Conservation (phyloP, 2,329 filamentous ascomycete species). For the Botrytis medusae region DNA sequence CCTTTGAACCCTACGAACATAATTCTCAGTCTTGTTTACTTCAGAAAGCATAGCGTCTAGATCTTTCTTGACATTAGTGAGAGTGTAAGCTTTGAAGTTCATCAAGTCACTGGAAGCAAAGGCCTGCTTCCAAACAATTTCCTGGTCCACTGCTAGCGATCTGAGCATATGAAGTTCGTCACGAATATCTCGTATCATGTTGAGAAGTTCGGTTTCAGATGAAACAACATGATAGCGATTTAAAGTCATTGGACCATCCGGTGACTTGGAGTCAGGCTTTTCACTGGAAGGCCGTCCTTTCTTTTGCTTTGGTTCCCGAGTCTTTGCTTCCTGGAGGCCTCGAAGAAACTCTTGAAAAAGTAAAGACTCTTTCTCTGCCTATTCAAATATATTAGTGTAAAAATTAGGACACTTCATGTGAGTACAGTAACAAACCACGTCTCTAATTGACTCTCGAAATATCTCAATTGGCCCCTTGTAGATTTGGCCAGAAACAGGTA, state of each 20-base stretch:
- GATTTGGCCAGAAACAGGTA: not conserved
- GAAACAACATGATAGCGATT: slow-evolving; percentile 8
- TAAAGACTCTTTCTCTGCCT: not conserved
- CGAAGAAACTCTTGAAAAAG: slow-evolving; percentile 2
- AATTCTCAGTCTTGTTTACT: slow-evolving; percentile 29
- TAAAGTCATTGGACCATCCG: not conserved
- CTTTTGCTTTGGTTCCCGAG: not conserved
- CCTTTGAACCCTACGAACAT: slow-evolving; percentile 59
- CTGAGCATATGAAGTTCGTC: slow-evolving; percentile 51
- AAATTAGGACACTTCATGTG: not conserved
- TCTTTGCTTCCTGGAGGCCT: not conserved
- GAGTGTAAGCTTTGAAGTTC: slow-evolving; percentile 31
- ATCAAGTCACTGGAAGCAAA: slow-evolving; percentile 25
- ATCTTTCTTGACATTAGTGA: slow-evolving; percentile 32
- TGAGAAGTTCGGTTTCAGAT: slow-evolving; percentile 44
- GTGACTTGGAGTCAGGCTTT: not conserved
- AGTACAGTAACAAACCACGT: not conserved
- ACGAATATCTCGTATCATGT: slow-evolving; percentile 49
- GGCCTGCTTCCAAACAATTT: slow-evolving; percentile 31
- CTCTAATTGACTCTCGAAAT: slow-evolving; percentile 11
- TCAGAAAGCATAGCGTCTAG: slow-evolving; percentile 30
- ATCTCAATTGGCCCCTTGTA: not conserved
- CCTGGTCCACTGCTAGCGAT: slow-evolving; percentile 42
- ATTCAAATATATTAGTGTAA: not conserved
- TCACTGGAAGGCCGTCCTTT: not conserved